A percentile compares a stretch with the other conserved stretches of the same genome.
These are phyloP conservation scores for Xylaria polymorpha DNA, from an alignment of 2,329 filamentous ascomycete species.

Conservation along the genomic window DNA sequence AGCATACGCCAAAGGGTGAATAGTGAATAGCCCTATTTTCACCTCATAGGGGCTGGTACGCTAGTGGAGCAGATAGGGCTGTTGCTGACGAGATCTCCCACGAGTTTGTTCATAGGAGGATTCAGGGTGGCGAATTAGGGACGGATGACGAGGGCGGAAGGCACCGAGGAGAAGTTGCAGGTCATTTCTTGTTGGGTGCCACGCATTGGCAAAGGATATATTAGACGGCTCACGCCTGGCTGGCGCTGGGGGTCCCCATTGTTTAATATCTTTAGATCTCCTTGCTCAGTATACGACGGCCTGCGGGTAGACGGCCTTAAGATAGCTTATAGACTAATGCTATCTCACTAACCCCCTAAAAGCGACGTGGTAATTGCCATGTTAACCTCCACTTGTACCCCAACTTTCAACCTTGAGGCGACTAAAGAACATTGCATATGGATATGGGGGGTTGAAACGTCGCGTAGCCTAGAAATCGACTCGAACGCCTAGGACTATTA, in stretches of 20 bases:
- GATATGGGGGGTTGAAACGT: neutral
- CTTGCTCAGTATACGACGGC: conserved; percentile 2
- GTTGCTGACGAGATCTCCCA: neutral
- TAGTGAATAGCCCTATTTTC: neutral
- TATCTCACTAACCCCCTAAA: neutral
- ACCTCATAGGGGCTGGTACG: neutral
- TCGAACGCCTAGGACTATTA: neutral
- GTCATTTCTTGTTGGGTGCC: conserved; percentile 12
- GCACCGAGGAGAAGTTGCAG: neutral
- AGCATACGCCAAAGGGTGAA: neutral
- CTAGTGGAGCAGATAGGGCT: neutral
- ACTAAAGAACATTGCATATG: conserved; percentile 20
- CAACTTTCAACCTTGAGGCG: conserved; percentile 16
- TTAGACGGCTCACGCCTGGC: conserved; percentile 30
- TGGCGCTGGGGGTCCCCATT: conserved; percentile 17
- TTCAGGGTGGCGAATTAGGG: conserved; percentile 23
- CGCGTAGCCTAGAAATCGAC: neutral
- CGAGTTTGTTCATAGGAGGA: neutral
- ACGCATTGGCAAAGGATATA: conserved; percentile 7
- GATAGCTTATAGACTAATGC: neutral
- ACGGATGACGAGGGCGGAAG: conserved; percentile 12
- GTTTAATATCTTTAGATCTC: conserved; percentile 6
- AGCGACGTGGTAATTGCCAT: neutral
- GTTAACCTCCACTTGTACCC: neutral
- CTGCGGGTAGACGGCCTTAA: neutral